Base-by-base conservation (phyloP, 2,329 filamentous ascomycete genomes). In the Hymenoscyphus occultus region DNA sequence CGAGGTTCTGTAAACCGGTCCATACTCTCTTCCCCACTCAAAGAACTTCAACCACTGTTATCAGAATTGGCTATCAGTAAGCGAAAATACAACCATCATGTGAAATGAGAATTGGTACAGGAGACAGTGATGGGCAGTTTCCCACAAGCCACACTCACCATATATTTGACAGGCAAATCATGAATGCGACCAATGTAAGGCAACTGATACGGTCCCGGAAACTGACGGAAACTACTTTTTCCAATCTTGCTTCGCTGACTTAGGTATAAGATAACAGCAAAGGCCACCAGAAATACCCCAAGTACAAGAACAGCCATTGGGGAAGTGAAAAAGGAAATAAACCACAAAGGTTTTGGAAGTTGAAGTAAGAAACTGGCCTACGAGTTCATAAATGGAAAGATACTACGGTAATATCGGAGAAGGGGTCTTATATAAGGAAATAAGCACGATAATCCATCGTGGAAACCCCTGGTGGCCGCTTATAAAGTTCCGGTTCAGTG, bases 111-210 rank as follows among this genome's bases (percentile, higher is more conserved):
- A 19, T 51, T 42, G 14, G 35, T 10, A n/a, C 2, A n/a, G 28
- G 19, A 22, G n/a, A 32, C 16, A 12, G 13, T 31, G 28, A 14
- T 19, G 13, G 19, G 35, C n/a, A 28, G 39, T 6, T 16, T 59
- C 12, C 1, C n/a, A 39, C 5, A 10, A 40, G 14, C 19, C 2
- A n/a, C 5, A 60, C 59, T 45, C 3, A 60, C 59, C 60, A 62
- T 62, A 42, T 62, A 62, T 16, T 62, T 31, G 16, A 62, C 56
- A n/a, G 60, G 60, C 19, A 62, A 45, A 39, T 62, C 60, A 57
- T 62, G 60, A 42, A 62, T 57, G 5, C 60, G 48, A 39, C 60
- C 60, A 45, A 62, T 62, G 51, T 45, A 62, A 16, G 60, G 60
- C 12, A 62, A 22, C 32, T 56, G 60, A 56, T 62, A 62, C 56